Evolutionary conservation across 495 filamentous ascomycete species (phyloP).

Genomic region (Baudoinia panamericana): DNA sequence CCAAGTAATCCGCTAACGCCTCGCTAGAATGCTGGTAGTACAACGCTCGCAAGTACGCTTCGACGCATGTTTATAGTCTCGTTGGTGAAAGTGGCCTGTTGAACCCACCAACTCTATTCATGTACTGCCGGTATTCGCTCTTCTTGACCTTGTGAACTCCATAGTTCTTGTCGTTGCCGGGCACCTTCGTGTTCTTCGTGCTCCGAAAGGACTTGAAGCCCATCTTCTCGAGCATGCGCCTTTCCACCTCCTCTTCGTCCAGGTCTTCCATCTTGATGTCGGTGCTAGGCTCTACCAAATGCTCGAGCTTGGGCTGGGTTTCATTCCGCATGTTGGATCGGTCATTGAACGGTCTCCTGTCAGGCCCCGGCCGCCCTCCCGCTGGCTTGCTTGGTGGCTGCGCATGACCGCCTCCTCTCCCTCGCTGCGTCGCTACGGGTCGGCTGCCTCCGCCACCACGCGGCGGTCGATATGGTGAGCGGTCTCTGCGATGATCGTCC

Average conservation of each 20-base stretch:
- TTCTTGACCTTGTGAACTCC: constrained; percentile 87
- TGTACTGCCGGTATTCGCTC: constrained; percentile 93
- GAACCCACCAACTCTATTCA: constrained; percentile 95
- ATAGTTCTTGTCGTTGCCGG: constrained; percentile 70
- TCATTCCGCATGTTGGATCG: no score
- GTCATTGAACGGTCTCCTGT: background rate
- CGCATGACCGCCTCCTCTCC: no score
- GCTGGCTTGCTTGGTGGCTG: constrained; percentile 10
- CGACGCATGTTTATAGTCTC: no score
- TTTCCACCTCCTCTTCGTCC: constrained; percentile 51
- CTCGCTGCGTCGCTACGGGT: no score
- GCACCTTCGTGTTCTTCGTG: constrained; percentile 82
- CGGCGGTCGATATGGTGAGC: background rate
- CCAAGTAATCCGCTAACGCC: no score
- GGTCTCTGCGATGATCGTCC: constrained; percentile 10
- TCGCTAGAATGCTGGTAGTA: no score
- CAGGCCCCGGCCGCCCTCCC: background rate
- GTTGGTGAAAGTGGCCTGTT: constrained; percentile 74
- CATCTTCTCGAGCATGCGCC: constrained; percentile 70
- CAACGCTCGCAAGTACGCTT: no score
- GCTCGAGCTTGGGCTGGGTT: no score
- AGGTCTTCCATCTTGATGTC: constrained; percentile 34
- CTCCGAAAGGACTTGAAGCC: constrained; percentile 75
- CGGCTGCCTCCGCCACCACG: background rate
- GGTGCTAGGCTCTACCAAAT: no score